Base-by-base conservation (phyloP, 2,329 filamentous ascomycete genomes). In the Rutstroemia sp. region DNA sequence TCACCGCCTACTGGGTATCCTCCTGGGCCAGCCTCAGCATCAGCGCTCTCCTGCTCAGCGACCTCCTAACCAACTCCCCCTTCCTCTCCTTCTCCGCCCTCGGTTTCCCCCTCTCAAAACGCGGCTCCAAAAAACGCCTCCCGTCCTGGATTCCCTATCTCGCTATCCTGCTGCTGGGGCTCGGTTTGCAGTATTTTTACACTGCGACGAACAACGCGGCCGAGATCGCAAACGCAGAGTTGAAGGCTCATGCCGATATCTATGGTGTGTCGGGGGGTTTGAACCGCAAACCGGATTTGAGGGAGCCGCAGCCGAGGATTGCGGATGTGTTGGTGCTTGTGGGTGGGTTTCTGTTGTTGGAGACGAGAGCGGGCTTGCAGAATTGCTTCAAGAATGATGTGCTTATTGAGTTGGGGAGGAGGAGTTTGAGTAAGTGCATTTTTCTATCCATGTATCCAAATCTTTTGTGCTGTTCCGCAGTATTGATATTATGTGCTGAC, bases 11-110 rank as follows among this genome's bases (percentile, higher is more conserved):
- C 68, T 77, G 75, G 75, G 72, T 75, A 5, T 72, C 76, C 60
- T 72, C 69, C 9, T 77, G 74, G 72, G 74, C 74, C 0, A 76
- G 73, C 74, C 76, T 73, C 59, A 71, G 72, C 16, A 69, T 76
- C 42, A 71, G 72, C 1, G 73, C 72, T 5, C 67, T 77, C 0
- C 66, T 69, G 6, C 61, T 76, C 25, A 70, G 72, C 5, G 75
- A 77, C 54, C 66, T 70, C 54, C 73, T 75, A 59, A 74, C 75
- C 69, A 30, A 54, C 19, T 41, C 44, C 12, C 64, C 72, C 47
- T 71, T 75, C 52, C 61, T 66, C 64, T 49, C 48, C 21, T 50
- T 23, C 23, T 23, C 23, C 23, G 23, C 23, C 23, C 23, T 23
- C 23, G 23, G 23, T 3, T 23, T 23, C 64, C 8, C 61, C 65